A percentile compares a stretch with the other conserved stretches of the same genome.
phyloP scores from a whole-genome alignment of 2,329 filamentous ascomycete species.

The Colletotrichum coccodes region DNA sequence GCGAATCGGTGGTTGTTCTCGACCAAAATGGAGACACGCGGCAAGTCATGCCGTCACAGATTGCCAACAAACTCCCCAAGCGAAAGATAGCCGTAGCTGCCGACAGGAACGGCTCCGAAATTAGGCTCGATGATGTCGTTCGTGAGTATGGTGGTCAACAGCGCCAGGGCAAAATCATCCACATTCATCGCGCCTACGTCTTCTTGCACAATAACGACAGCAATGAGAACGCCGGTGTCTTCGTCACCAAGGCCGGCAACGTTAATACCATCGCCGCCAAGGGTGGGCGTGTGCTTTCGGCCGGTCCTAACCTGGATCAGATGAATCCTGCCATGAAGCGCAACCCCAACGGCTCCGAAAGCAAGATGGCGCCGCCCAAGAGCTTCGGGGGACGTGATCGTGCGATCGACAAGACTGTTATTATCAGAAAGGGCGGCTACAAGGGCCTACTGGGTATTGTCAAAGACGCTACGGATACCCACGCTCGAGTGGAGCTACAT shows the following conservation, averaged over 20 bases:
- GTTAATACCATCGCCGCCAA: constrained; percentile 95
- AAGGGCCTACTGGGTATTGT: constrained; percentile 96
- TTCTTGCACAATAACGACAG: constrained; percentile 88
- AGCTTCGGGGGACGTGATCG: constrained; percentile 79
- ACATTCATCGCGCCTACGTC: constrained; percentile 92
- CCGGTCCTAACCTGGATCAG: constrained; percentile 82
- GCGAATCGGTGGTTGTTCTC: constrained; percentile 88
- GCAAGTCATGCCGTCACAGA: constrained; percentile 88
- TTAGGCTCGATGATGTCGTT: constrained; percentile 89
- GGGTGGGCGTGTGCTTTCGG: constrained; percentile 76
- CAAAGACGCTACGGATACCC: constrained; percentile 89
- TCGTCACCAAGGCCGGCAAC: constrained; percentile 86
- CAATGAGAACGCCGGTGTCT: constrained; percentile 88
- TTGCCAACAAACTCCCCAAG: constrained; percentile 87
- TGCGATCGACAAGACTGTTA: constrained; percentile 90
- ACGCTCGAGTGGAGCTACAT: constrained; percentile 91
- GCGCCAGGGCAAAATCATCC: constrained; percentile 87
- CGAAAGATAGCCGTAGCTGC: constrained; percentile 89
- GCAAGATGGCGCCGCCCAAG: constrained; percentile 75
- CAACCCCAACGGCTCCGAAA: constrained; percentile 66
- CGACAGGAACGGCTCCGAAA: constrained; percentile 92
- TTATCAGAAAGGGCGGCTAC: constrained; percentile 85
- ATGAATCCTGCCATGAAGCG: constrained; percentile 93
- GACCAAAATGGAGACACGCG: constrained; percentile 90
- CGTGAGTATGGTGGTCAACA: constrained; percentile 89